phyloP scores from a whole-genome alignment of 78 protist genomes.

The Planoprotostelium fungivorum region DNA sequence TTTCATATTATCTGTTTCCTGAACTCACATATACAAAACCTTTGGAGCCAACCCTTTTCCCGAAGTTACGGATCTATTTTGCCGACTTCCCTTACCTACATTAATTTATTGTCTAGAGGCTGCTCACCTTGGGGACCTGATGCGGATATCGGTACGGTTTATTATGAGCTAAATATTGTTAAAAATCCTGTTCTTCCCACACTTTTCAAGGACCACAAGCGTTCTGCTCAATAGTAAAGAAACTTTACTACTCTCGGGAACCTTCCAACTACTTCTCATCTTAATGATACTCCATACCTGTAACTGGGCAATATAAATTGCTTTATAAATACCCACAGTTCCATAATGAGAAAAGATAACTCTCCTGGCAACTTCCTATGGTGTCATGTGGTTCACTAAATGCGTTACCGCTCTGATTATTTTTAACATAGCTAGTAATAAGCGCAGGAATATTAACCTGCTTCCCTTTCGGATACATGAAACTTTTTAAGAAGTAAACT shows the following conservation, averaged over 20 bases:
- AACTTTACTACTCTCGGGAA: slow-evolving; percentile 19
- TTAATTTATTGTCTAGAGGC: slow-evolving; percentile 87
- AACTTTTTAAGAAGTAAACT: neutral
- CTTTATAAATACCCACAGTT: slow-evolving; percentile 2
- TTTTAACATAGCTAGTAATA: neutral
- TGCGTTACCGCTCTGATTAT: neutral
- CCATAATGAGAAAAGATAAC: slow-evolving; percentile 77
- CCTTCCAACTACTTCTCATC: slow-evolving; percentile 33
- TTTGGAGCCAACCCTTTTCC: slow-evolving; percentile 90
- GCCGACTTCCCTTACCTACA: slow-evolving; percentile 95
- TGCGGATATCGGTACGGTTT: slow-evolving; percentile 86
- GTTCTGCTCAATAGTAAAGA: slow-evolving; percentile 22
- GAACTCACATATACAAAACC: slow-evolving; percentile 27
- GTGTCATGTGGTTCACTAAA: slow-evolving; percentile 29
- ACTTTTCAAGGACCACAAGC: slow-evolving; percentile 69
- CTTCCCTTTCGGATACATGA: slow-evolving; percentile 74
- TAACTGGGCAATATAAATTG: too few species aligned
- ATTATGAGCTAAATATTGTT: neutral
- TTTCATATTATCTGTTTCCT: neutral
- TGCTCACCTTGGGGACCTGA: slow-evolving; percentile 92
- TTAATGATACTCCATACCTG: slow-evolving; percentile 27
- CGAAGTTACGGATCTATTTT: slow-evolving; percentile 89
- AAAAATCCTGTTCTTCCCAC: slow-evolving; percentile 30
- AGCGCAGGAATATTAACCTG: slow-evolving; percentile 82
- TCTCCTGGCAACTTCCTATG: slow-evolving; percentile 61